phyloP scores from a whole-genome alignment of 352 stramenopile genomes.

The Pythium phragmiticola region DNA sequence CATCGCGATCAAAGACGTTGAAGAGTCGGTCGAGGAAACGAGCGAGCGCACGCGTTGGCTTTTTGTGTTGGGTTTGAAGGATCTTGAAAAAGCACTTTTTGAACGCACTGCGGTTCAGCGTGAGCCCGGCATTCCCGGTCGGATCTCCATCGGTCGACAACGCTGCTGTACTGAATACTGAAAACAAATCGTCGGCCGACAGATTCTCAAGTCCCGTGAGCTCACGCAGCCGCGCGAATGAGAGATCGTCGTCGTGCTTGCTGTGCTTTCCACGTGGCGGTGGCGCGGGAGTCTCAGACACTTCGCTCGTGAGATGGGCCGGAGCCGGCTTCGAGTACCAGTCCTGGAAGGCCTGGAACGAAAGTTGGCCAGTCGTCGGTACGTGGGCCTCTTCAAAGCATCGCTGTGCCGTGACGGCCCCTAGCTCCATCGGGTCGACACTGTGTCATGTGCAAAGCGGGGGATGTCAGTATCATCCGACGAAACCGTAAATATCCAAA shows the following conservation, averaged over 20 bases:
- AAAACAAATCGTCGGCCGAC: constrained; percentile 59
- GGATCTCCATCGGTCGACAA: not conserved
- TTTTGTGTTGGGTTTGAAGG: constrained; percentile 54
- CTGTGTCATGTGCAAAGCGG: constrained; percentile 25
- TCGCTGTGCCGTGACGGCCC: constrained; percentile 61
- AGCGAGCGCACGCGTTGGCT: constrained; percentile 46
- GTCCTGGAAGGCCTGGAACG: constrained; percentile 66
- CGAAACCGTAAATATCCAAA: not conserved
- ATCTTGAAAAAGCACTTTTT: constrained; percentile 68
- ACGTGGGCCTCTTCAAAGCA: constrained; percentile 75
- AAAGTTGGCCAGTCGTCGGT: constrained; percentile 64
- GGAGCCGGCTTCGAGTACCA: constrained; percentile 78
- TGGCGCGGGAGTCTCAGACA: not conserved
- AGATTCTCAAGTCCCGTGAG: constrained; percentile 51
- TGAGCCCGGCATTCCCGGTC: constrained; percentile 6
- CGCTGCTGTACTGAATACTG: constrained; percentile 45
- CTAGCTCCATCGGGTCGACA: constrained; percentile 63
- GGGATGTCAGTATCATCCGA: not conserved
- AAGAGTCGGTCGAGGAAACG: constrained; percentile 75
- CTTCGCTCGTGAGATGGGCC: constrained; percentile 37
- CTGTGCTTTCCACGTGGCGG: not conserved
- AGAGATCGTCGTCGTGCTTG: constrained; percentile 20
- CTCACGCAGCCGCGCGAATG: constrained; percentile 41
- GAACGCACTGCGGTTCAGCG: constrained; percentile 63
- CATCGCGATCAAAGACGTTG: constrained; percentile 71